phyloP scores from a whole-genome alignment of 78 protist species.

The Protostelium mycophagum region DNA sequence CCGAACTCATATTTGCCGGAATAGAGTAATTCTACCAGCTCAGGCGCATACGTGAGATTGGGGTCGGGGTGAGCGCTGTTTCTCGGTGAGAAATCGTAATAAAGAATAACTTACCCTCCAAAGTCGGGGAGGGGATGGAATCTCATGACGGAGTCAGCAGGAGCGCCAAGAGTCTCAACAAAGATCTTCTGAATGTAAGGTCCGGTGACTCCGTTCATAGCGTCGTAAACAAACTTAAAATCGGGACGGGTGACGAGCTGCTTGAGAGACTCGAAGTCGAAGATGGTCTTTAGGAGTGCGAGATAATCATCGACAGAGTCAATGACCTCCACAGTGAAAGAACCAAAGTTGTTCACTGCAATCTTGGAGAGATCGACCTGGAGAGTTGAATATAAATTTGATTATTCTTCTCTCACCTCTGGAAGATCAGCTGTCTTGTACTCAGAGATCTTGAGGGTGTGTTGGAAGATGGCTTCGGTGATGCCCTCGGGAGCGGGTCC shows the following conservation, averaged over 20 bases:
- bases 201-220: slow-evolving; percentile 94
- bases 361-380: slow-evolving; percentile 3
- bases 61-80: slow-evolving; percentile 96
- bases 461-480: slow-evolving; percentile 79
- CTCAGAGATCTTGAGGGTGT: slow-evolving; percentile 36
- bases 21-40: slow-evolving; percentile 82
- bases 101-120: slow-evolving; percentile 57
- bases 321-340: slow-evolving; percentile 65
- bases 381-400: background rate
- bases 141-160: slow-evolving; percentile 49
- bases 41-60: slow-evolving; percentile 92
- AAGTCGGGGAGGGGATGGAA: slow-evolving; percentile 86
- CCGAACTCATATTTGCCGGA: slow-evolving; percentile 75
- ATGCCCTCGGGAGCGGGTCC: slow-evolving; percentile 93
- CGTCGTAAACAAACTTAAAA: slow-evolving; percentile 75
- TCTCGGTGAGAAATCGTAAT: background rate
- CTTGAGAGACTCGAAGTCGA: slow-evolving; percentile 78
- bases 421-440: slow-evolving; percentile 28
- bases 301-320: slow-evolving; percentile 76
- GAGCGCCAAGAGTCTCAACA: slow-evolving; percentile 76
- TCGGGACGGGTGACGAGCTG: slow-evolving; percentile 41
- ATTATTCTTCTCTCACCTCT: background rate
- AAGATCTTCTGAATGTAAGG: slow-evolving; percentile 87
- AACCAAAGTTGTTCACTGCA: background rate
- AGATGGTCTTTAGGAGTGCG: slow-evolving; percentile 59